These are phyloP conservation scores for Juncus effusus DNA, from an alignment of 176 grass and related monocot species.

Conservation along the genomic window DNA sequence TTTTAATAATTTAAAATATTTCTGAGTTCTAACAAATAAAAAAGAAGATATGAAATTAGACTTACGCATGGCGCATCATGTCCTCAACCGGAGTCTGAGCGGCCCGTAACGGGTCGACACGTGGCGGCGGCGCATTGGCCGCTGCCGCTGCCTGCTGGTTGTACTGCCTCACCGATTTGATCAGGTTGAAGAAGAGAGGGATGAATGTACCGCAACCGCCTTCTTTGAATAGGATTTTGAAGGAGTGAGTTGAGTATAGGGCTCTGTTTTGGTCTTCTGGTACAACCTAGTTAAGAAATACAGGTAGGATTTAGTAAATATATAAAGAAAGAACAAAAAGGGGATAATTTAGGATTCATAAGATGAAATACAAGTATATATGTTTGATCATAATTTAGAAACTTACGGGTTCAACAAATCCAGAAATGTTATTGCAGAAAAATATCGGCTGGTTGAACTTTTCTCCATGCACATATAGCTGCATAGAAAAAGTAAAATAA, in stretches of 20 bases:
- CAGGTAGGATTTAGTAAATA: too few species aligned
- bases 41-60: background rate
- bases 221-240: conserved; percentile 99
- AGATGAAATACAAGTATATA: background rate
- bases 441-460: conserved; percentile 98
- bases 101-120: conserved; percentile 78
- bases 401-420: conserved; percentile 92
- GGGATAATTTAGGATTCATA: too few species aligned
- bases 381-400: background rate
- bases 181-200: conserved; percentile 89
- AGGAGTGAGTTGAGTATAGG: conserved; percentile 87
- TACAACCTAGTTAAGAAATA: conserved; percentile 52
- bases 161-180: conserved; percentile 64
- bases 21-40: background rate
- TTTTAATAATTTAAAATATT: background rate
- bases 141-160: conserved; percentile 56
- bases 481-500: conserved; percentile 23
- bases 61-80: conserved; percentile 92
- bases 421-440: conserved; percentile 93
- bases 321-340: too few species aligned
- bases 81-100: conserved; percentile 87
- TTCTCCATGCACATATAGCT: conserved; percentile 78
- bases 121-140: conserved; percentile 29
- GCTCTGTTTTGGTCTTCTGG: conserved; percentile 67
- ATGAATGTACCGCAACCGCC: conserved; percentile 93